Conservation (phyloP, 306 rosid genomes). For the Sicyos edulis region DNA sequence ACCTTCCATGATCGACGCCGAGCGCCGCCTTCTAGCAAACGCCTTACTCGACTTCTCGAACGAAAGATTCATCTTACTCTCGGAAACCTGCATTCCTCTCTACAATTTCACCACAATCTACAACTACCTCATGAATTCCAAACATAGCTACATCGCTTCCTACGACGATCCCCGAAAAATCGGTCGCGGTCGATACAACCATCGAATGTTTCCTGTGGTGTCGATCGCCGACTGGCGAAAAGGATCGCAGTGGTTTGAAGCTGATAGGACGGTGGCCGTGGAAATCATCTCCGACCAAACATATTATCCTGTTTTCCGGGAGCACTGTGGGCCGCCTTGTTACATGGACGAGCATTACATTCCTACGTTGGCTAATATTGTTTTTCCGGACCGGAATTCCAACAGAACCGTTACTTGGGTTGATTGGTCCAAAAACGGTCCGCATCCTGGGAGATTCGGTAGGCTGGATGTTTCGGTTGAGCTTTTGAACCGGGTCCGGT, state of each 20-base stretch:
- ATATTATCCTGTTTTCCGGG: constrained; percentile 33
- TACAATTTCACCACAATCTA: constrained; percentile 41
- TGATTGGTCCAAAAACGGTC: constrained; percentile 49
- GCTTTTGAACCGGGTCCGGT: constrained; percentile 32
- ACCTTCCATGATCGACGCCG: constrained; percentile 44
- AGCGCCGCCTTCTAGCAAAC: constrained; percentile 43
- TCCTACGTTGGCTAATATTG: constrained; percentile 37
- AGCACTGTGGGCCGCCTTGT: constrained; percentile 44
- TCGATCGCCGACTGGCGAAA: constrained; percentile 39
- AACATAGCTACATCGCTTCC: constrained; percentile 32
- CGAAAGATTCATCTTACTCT: constrained; percentile 39
- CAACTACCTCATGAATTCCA: constrained; percentile 25
- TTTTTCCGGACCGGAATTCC: constrained; percentile 28
- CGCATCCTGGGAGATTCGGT: constrained; percentile 43
- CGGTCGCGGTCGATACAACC: constrained; percentile 51
- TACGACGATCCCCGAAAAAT: constrained; percentile 38
- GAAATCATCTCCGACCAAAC: constrained; percentile 36
- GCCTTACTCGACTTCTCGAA: constrained; percentile 46
- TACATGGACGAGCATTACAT: constrained; percentile 51
- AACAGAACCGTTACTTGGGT: constrained; percentile 54
- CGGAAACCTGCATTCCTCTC: constrained; percentile 44
- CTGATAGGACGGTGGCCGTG: constrained; percentile 29
- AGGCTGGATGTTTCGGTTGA: constrained; percentile 30
- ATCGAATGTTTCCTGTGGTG: constrained; percentile 30
- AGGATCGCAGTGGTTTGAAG: constrained; percentile 56